Base-by-base conservation (phyloP, 495 filamentous ascomycete genomes). In the Echria macrotheca region DNA sequence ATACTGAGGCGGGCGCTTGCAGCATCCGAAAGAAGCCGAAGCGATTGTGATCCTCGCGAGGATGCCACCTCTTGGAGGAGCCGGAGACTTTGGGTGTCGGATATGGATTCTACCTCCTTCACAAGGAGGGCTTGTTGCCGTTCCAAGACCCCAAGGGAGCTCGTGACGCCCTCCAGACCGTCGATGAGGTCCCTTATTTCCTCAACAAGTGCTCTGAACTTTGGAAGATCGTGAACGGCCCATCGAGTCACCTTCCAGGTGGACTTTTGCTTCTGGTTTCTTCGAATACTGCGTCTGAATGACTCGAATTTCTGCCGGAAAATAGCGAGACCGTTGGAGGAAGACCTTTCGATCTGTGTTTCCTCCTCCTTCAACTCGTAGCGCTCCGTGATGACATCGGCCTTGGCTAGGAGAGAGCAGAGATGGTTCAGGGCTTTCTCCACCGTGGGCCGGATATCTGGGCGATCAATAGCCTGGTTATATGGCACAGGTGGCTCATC, bases 151-250 rank as follows among this genome's bases (percentile, higher is more conserved):
- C 57, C 55, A 6, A 58, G 44, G 9, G 44, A 19, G 12, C 35
- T 33, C n/a, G 51, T 51, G 25, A 63, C 41, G 17, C 47, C 49
- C 37, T 63, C 51, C 11, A 60, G 39, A 0, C 55, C 60, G 39
- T 63, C 60, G 3, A 63, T 32, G 18, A 60, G 52, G 14, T 45
- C 25, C 22, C 44, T 58, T 18, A 63, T 53, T 10, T 36, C 42
- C 5, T 55, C 42, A 37, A 63, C 25, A 11, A 50, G 50, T 17
- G 15, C 49, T 19, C 54, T 50, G 37, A 63, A 63, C 26, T 56
- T 52, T 8, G 42, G 37, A 4, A 33, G 48, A 19, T 50, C 54
- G 46, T 60, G 49, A 5, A 63, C 32, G 7, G 57, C 47, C 54
- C 60, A 60, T 44, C 37, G 40, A 11, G 57, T 63, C 8, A 57